Percentiles rank a stretch among this genome's conserved stretches.
Evolutionary conservation across 2,329 filamentous ascomycete species (phyloP).

Genomic region (Nigrospora osmanthi): DNA sequence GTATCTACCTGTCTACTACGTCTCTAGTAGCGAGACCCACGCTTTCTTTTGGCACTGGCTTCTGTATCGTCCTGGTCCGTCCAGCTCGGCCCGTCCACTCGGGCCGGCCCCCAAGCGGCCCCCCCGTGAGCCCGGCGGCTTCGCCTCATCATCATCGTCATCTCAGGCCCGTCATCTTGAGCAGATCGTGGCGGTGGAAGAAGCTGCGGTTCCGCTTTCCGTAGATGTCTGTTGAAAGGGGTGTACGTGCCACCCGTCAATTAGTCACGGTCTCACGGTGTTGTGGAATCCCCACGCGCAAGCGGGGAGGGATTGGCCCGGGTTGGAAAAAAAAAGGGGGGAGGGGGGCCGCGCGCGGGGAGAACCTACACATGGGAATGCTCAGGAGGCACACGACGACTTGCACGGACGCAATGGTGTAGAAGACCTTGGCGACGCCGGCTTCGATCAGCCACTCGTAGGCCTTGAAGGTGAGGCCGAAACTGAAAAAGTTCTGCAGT

Average conservation of each 20-base stretch:
- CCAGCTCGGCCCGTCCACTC: too few relatives aligned
- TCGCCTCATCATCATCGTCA: not conserved
- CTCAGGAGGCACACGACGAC: constrained; percentile 67
- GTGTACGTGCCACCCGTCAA: too few relatives aligned
- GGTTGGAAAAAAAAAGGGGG: constrained; percentile 1
- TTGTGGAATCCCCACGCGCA: too few relatives aligned
- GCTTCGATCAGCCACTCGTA: constrained; percentile 72
- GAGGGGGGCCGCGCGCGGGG: not conserved
- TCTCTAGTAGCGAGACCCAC: too few relatives aligned
- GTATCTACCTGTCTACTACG: too few relatives aligned
- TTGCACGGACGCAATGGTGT: constrained; percentile 68
- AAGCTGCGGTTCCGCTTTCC: constrained; percentile 72
- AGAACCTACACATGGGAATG: constrained; percentile 68
- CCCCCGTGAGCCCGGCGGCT: not conserved
- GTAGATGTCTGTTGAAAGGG: constrained; percentile 56
- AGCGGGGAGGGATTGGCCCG: too few relatives aligned
- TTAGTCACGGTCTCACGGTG: too few relatives aligned
- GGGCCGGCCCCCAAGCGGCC: too few relatives aligned
- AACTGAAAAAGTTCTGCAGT: constrained; percentile 70
- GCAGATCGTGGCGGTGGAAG: constrained; percentile 66
- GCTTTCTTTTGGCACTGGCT: too few relatives aligned
- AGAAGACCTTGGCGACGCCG: constrained; percentile 56
- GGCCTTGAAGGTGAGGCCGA: constrained; percentile 74
- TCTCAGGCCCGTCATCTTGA: constrained; percentile 34
- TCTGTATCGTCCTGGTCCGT: not conserved